phyloP scores from a whole-genome alignment of 208 protist genomes.

The Trypanosoma mega region DNA sequence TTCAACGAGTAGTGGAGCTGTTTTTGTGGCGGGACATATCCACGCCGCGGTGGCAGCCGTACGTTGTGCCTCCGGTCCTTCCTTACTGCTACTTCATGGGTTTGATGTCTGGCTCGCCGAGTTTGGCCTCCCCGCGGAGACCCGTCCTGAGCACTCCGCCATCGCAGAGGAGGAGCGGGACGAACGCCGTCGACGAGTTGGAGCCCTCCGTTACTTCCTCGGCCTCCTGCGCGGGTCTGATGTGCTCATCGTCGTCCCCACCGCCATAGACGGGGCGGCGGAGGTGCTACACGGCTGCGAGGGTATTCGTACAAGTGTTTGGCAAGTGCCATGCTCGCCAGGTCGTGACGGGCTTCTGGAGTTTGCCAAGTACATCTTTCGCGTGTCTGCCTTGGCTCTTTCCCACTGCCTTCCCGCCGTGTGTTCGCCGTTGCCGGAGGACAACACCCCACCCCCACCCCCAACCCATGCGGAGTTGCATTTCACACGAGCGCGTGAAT shows the following conservation, averaged over 20 bases:
- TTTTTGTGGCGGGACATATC: conserved; percentile 53
- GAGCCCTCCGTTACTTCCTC: conserved; percentile 58
- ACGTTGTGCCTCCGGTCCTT: conserved; percentile 49
- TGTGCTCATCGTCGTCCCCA: conserved; percentile 60
- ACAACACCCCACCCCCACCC: conserved; percentile 20
- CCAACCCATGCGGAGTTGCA: conserved; percentile 23
- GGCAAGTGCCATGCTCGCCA: conserved; percentile 27
- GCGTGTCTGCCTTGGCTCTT: conserved; percentile 47
- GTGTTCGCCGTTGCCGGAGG: conserved; percentile 18
- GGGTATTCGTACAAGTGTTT: conserved; percentile 26
- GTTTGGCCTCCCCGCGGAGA: conserved; percentile 12
- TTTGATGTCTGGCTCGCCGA: conserved; percentile 61
- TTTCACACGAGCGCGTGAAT: conserved; percentile 13
- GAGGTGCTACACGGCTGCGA: too few species aligned
- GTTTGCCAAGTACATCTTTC: conserved; percentile 53
- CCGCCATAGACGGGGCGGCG: too few species aligned
- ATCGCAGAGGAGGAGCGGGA: conserved; percentile 19
- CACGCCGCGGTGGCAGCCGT: conserved; percentile 48
- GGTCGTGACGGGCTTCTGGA: conserved; percentile 35
- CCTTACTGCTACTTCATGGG: conserved; percentile 60
- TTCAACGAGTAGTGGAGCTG: conserved; percentile 11
- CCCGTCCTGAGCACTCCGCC: not conserved
- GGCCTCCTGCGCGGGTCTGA: conserved; percentile 59
- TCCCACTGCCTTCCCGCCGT: conserved; percentile 13
- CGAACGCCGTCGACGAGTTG: conserved; percentile 23